Conservation (phyloP, 306 rosid genomes). For the Vigna nakashimae region DNA sequence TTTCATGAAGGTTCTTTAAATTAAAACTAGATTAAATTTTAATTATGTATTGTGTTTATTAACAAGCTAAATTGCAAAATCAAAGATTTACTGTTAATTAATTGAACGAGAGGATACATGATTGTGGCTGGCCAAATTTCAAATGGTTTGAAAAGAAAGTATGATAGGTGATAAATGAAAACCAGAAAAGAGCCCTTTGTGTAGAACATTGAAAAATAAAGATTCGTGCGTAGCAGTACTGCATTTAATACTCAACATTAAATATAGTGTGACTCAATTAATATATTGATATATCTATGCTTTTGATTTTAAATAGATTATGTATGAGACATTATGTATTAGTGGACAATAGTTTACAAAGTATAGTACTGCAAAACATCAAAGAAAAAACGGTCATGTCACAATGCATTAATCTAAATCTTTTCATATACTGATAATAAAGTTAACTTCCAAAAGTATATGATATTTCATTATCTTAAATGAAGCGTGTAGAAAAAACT, state of each 20-base stretch:
- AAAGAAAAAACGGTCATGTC: not conserved
- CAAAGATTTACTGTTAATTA: not conserved
- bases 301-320: slow-evolving; percentile 4
- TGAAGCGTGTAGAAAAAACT: too few relatives aligned
- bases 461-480: too few relatives aligned
- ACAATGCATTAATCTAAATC: not conserved
- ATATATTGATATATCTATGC: not conserved
- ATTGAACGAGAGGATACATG: not conserved
- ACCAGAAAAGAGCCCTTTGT: not conserved
- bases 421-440: too few relatives aligned
- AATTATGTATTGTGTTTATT: not conserved
- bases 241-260: not conserved
- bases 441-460: too few relatives aligned
- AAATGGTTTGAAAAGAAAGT: slow-evolving; percentile 24
- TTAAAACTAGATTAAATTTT: not conserved
- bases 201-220: slow-evolving; percentile 22
- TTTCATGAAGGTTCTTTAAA: not conserved
- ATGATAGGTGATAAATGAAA: slow-evolving; percentile 24
- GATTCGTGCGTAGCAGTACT: slow-evolving; percentile 39
- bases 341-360: not conserved
- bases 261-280: slow-evolving; percentile 1
- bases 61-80: not conserved
- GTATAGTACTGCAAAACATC: not conserved
- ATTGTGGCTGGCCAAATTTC: slow-evolving; percentile 16
- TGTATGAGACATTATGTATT: not conserved